Percentiles rank a stretch among this genome's conserved stretches.
phyloP scores from a whole-genome alignment of 805 yeast species.

The Candida arabinofermentans region DNA sequence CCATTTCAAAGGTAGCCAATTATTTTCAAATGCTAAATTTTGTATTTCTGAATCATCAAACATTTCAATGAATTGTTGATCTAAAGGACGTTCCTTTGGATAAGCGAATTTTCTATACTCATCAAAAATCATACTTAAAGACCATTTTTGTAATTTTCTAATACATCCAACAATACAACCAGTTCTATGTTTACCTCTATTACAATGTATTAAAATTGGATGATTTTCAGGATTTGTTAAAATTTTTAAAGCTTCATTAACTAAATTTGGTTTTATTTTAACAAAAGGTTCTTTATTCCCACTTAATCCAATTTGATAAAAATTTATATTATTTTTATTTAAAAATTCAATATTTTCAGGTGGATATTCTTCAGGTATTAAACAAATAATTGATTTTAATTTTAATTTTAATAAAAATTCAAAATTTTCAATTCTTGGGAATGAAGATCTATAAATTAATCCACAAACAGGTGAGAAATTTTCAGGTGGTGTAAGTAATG shows the following conservation, averaged over 20 bases:
- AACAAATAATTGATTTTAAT: slow-evolving; percentile 72
- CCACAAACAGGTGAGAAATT: slow-evolving; percentile 84
- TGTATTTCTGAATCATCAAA: slow-evolving; percentile 67
- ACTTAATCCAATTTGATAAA: slow-evolving; percentile 87
- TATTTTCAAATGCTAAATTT: slow-evolving; percentile 44
- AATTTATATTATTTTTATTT: slow-evolving; percentile 52
- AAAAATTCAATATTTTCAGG: slow-evolving; percentile 65
- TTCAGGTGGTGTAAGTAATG: slow-evolving; percentile 67
- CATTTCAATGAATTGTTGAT: slow-evolving; percentile 91
- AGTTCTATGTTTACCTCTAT: slow-evolving; percentile 94
- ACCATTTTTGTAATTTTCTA: slow-evolving; percentile 86
- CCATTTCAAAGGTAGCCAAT: slow-evolving; percentile 73
- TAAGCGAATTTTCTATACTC: slow-evolving; percentile 92
- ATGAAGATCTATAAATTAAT: slow-evolving; percentile 79
- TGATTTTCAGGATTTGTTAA: slow-evolving; percentile 84
- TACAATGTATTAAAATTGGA: slow-evolving; percentile 91
- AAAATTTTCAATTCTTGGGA: slow-evolving; percentile 85
- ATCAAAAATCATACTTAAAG: slow-evolving; percentile 88
- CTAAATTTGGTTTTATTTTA: slow-evolving; percentile 57
- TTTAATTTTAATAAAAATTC: slow-evolving; percentile 56
- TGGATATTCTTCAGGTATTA: slow-evolving; percentile 92
- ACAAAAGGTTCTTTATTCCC: slow-evolving; percentile 97
- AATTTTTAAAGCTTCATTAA: slow-evolving; percentile 77
- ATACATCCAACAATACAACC: slow-evolving; percentile 95
- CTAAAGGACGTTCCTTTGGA: slow-evolving; percentile 93